phyloP scores from a whole-genome alignment of 176 grass and related monocot genomes.

The Aechmea fasciata region DNA sequence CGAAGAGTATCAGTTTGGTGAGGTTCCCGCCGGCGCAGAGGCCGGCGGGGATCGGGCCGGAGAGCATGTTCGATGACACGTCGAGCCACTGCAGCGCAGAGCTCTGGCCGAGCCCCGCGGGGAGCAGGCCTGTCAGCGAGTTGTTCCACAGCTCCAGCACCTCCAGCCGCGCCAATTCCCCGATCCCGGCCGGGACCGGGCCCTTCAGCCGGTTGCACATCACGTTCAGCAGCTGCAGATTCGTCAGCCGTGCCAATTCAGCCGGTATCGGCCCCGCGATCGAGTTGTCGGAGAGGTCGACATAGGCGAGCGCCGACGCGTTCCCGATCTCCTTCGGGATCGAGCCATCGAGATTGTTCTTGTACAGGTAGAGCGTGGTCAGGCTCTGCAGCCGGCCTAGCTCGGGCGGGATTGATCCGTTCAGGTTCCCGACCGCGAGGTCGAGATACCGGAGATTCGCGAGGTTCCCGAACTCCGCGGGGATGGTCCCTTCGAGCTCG shows the following conservation, averaged over 20 bases:
- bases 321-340: conserved; percentile 70
- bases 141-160: conserved; percentile 96
- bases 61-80: conserved; percentile 72
- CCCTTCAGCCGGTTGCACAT: conserved; percentile 90
- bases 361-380: conserved; percentile 61
- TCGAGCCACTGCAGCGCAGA: conserved; percentile 83
- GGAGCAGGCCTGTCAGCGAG: conserved; percentile 58
- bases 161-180: conserved; percentile 45
- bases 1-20: conserved; percentile 82
- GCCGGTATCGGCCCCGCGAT: conserved; percentile 50
- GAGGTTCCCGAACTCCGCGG: conserved; percentile 60
- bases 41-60: conserved; percentile 37
- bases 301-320: conserved; percentile 46
- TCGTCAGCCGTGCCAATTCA: conserved; percentile 44
- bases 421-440: conserved; percentile 64
- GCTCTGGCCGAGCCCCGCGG: conserved; percentile 44
- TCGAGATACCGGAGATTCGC: conserved; percentile 76
- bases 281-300: conserved; percentile 73
- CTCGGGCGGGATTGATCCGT: conserved; percentile 56
- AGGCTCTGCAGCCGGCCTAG: conserved; percentile 48
- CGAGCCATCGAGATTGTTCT: conserved; percentile 53
- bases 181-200: conserved; percentile 46
- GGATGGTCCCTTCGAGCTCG: conserved; percentile 66
- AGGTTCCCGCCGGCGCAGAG: conserved; percentile 61
- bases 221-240: conserved; percentile 60